phyloP scores from a whole-genome alignment of 1,139 yeast species.

The Yamadazyma friedrichii region DNA sequence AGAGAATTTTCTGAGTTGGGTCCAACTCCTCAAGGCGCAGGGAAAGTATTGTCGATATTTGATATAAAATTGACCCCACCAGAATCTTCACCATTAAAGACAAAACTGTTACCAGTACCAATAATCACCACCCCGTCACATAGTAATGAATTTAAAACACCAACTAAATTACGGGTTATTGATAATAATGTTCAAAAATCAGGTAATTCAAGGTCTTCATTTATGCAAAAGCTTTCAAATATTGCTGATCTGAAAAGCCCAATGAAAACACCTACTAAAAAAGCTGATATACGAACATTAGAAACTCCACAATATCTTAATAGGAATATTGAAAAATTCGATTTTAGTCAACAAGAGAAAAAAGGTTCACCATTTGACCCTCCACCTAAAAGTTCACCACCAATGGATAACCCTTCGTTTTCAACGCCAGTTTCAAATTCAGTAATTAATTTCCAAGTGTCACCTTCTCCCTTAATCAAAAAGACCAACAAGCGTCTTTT shows the following conservation, averaged over 20 bases:
- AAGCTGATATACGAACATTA: conserved; percentile 1
- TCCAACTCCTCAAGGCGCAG: conserved; percentile 76
- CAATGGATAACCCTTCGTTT: background rate
- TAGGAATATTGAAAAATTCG: conserved; percentile 22
- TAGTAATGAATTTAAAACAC: conserved; percentile 28
- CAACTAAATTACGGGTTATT: conserved; percentile 24
- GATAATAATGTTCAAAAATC: conserved; percentile 8
- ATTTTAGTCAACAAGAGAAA: conserved; percentile 10
- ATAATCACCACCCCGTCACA: background rate
- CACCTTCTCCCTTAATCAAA: conserved; percentile 47
- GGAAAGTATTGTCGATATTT: conserved; percentile 65
- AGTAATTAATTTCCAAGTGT: conserved; percentile 30
- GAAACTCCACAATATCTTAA: conserved; percentile 39
- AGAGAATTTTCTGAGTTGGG: conserved; percentile 45
- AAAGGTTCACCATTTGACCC: conserved; percentile 11
- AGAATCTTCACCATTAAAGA: conserved; percentile 41
- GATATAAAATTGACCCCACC: conserved; percentile 52
- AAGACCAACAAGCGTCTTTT: conserved; percentile 34
- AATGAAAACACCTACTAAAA: conserved; percentile 8
- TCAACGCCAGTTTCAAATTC: conserved; percentile 6
- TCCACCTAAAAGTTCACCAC: background rate
- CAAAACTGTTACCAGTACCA: conserved; percentile 9
- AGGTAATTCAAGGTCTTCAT: conserved; percentile 7
- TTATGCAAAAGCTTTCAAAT: conserved; percentile 13
- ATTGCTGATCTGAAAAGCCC: conserved; percentile 11